Evolutionary conservation across 805 yeast species (phyloP), one percentile per base, ranked within the genome.

Genomic region (Isabelozyma heimii): DNA sequence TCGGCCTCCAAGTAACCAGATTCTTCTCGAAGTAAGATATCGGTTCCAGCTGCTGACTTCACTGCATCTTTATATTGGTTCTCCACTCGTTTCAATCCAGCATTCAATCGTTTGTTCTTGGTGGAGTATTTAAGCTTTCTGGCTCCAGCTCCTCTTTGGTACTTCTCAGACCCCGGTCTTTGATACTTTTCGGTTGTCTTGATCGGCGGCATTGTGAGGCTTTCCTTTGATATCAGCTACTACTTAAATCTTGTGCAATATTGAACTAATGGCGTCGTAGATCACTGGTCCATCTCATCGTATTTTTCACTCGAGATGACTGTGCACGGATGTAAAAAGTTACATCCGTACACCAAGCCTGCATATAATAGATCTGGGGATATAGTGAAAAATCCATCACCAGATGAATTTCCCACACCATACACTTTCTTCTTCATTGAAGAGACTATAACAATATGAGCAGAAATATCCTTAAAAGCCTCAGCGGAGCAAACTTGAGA

Each of bases 1-100:
- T 94, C 99, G 5, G 97, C 90, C 66, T 94, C 99, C 52, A 94
- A 66, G 59, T 76, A 87, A 42, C 99, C 99, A 4, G 77, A 80
- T 27, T 87, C 85, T 70, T 94, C 98, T 52, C 87, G 89, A 33
- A 90, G 72, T 53, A 94, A 76, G 59, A 90, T 78, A 58, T 94
- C 97, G 0, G 97, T 87, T 4, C 86, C 84, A 9, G 91, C 90
- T 1, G 97, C 97, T 8, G 90, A 79, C 54, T 78, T 75, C n/a
- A 88, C 81, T 1, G 97, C 95, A 51, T 85, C 87, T 53, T 82
- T 79, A 66, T 87, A 88, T 57, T 85, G 85, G 39, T 77, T 75
- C 62, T 92, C 96, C 37, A 83, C 69, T 56, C 83, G 76, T 55
- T 82, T 82, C 59, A 92, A 63, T 17, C 84, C 84, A 17, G 88